These are phyloP conservation scores for Nematodospora anomalae DNA, from an alignment of 1,139 yeast genomes.

Conservation along the genomic window DNA sequence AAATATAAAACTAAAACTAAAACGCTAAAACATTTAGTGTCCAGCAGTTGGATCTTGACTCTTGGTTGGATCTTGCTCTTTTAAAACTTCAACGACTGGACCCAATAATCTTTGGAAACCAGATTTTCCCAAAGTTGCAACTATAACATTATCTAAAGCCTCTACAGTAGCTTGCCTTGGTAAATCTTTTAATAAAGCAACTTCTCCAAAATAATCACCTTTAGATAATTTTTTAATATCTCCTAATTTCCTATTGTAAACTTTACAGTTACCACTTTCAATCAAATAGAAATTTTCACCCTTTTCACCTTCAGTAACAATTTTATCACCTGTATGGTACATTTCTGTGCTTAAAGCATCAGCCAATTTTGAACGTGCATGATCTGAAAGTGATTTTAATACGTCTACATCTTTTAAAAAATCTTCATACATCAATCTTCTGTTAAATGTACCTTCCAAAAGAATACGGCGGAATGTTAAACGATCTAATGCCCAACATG, in stretches of 20 bases:
- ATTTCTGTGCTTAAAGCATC: constrained; percentile 86
- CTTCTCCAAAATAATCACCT: constrained; percentile 96
- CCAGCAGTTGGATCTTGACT: constrained; percentile 8
- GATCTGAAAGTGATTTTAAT: constrained; percentile 66
- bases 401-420: constrained; percentile 87
- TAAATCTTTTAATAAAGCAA: constrained; percentile 84
- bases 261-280: constrained; percentile 84
- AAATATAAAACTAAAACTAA: too few relatives aligned
- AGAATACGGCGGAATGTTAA: constrained; percentile 89
- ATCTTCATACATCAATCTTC: constrained; percentile 87
- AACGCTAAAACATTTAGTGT: constrained; percentile 3
- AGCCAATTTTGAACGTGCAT: constrained; percentile 88
- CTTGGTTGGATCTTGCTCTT: constrained; percentile 75
- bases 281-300: constrained; percentile 92
- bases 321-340: constrained; percentile 69
- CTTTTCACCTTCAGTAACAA: constrained; percentile 83
- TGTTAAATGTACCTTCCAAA: constrained; percentile 85
- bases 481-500: constrained; percentile 88
- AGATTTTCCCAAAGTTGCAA: constrained; percentile 85
- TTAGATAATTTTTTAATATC: constrained; percentile 66
- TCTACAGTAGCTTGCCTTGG: constrained; percentile 95
- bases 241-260: constrained; percentile 53
- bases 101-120: constrained; percentile 95
- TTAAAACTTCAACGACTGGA: constrained; percentile 80
- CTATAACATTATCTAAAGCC: constrained; percentile 74